Evolutionary conservation across 306 rosid genomes (phyloP).

Genomic region (Rubus parviflorus): DNA sequence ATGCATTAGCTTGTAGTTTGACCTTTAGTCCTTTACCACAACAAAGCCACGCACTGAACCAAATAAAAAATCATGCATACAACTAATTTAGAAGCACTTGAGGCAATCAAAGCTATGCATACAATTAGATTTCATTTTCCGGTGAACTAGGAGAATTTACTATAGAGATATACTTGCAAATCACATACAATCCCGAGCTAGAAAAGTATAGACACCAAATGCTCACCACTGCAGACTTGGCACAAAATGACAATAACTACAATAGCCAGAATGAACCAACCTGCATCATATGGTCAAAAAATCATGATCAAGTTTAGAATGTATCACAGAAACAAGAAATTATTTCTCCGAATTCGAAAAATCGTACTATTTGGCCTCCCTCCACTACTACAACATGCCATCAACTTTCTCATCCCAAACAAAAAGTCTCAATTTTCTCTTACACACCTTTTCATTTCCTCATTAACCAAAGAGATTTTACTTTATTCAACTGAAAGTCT

Average conservation of each 20-base stretch:
- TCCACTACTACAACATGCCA: background rate
- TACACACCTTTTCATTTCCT: background rate
- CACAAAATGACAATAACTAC: constrained; percentile 45
- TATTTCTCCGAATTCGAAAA: background rate
- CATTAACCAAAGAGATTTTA: background rate
- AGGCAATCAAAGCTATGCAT: background rate
- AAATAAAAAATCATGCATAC: background rate
- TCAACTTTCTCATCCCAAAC: background rate
- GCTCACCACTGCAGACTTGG: constrained; percentile 89
- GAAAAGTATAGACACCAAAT: constrained; percentile 7
- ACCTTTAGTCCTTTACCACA: background rate
- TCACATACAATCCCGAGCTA: background rate
- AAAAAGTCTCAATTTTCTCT: background rate
- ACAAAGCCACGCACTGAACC: background rate
- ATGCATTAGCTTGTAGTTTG: background rate
- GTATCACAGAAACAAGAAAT: background rate
- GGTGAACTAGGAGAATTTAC: background rate
- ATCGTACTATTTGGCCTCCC: background rate
- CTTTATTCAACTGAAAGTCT: background rate
- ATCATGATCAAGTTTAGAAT: background rate
- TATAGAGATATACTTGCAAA: background rate
- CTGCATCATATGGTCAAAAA: background rate
- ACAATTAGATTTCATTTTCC: background rate
- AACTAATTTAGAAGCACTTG: background rate
- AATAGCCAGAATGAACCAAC: background rate